A percentile compares a stretch with the other conserved stretches of the same genome.
Conservation (phyloP, 352 stramenopile genomes). For the Pythium guiyangense region DNA sequence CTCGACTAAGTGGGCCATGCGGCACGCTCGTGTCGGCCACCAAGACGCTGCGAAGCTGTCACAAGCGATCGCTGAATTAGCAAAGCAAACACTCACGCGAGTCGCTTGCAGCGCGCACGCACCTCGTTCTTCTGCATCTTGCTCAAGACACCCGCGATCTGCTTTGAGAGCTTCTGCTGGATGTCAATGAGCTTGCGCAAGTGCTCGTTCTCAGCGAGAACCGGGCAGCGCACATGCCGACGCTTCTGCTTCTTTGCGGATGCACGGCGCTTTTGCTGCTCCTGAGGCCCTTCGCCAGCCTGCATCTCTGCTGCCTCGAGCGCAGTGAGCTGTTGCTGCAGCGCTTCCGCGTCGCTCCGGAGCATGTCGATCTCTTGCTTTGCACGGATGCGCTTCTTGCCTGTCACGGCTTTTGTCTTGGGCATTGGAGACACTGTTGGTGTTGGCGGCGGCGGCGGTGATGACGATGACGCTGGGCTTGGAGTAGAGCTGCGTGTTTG, state of each 20-base stretch:
- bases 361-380: constrained; percentile 9
- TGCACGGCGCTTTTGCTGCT: background rate
- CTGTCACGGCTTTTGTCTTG: background rate
- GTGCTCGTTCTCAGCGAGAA: constrained; percentile 2
- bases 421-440: background rate
- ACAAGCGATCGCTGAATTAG: no score
- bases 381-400: background rate
- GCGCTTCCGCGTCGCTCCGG: background rate
- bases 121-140: constrained; percentile 4
- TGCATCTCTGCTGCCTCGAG: background rate
- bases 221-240: background rate
- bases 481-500: background rate
- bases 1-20: background rate
- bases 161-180: background rate
- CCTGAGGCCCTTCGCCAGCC: no score
- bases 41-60: background rate
- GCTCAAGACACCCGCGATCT: background rate
- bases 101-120: background rate
- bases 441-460: background rate
- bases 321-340: constrained; percentile 4
- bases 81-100: background rate
- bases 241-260: background rate
- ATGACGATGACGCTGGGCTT: background rate
- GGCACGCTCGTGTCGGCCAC: background rate
- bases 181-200: background rate